A percentile compares a stretch with the other conserved stretches of the same genome.
phyloP scores from a whole-genome alignment of 2,329 filamentous ascomycete species.

The Penicillium expansum region DNA sequence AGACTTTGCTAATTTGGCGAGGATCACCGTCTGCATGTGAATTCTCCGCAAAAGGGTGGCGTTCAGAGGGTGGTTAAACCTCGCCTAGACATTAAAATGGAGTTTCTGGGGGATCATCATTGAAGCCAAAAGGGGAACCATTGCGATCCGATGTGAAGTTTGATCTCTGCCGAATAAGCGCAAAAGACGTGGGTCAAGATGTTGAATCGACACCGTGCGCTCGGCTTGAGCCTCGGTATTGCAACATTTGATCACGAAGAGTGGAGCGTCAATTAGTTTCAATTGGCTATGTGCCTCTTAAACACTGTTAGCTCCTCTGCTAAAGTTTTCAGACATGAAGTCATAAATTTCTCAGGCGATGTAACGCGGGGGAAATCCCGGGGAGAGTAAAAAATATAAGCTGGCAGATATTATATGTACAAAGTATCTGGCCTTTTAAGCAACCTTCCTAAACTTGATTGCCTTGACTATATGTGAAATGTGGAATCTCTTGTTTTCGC shows the following conservation, averaged over 20 bases:
- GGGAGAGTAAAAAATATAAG: too few species aligned
- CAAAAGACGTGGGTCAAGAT: background rate
- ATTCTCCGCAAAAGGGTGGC: too few species aligned
- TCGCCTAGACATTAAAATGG: background rate
- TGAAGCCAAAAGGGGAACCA: slow-evolving; percentile 5
- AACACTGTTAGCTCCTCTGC: background rate
- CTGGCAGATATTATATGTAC: too few species aligned
- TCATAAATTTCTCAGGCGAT: background rate
- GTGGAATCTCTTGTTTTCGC: background rate
- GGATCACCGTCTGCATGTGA: too few species aligned
- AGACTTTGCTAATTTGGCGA: too few species aligned
- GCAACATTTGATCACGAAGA: background rate
- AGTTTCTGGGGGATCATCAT: background rate
- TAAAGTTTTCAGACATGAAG: background rate
- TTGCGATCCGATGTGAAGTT: background rate
- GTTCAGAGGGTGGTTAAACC: slow-evolving; percentile 4
- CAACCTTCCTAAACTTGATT: background rate
- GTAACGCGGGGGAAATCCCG: background rate
- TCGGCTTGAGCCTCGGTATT: slow-evolving; percentile 1
- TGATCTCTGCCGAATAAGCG: slow-evolving; percentile 1
- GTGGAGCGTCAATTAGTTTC: background rate
- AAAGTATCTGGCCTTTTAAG: too few species aligned
- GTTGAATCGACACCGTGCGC: background rate
- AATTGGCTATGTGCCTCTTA: background rate
- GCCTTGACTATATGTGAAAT: background rate